These are phyloP conservation scores for Mallotus repandus DNA, from an alignment of 441 rosid species.

Conservation along the genomic window DNA sequence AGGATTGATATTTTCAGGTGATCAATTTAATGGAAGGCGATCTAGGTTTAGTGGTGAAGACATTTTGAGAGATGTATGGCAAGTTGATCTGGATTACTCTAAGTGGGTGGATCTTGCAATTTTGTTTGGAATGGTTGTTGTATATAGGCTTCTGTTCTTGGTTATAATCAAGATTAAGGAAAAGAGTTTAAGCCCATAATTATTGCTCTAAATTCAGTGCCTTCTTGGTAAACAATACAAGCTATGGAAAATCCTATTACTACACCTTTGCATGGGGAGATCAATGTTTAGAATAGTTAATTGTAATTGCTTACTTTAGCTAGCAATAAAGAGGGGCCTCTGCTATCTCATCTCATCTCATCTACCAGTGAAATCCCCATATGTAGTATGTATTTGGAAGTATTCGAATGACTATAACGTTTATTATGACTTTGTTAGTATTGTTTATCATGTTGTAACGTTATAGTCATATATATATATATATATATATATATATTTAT, in stretches of 20 bases:
- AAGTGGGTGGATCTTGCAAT: constrained; percentile 54
- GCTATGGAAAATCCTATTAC: constrained; percentile 20
- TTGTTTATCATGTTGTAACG: too few species aligned
- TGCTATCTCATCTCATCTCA: too few species aligned
- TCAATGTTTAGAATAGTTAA: too few species aligned
- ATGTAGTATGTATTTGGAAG: too few species aligned
- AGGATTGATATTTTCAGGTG: constrained; percentile 38
- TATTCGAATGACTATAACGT: too few species aligned
- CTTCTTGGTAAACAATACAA: constrained; percentile 13
- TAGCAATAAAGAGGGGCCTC: too few species aligned
- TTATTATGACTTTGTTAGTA: too few species aligned
- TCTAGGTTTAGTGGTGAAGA: constrained; percentile 26
- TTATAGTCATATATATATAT: too few species aligned
- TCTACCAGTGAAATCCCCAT: too few species aligned
- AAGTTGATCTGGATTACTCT: constrained; percentile 43
- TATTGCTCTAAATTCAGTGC: neutral
- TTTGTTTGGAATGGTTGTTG: constrained; percentile 42
- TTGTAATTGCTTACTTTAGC: too few species aligned
- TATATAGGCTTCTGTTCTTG: constrained; percentile 40
- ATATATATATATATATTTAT: too few species aligned
- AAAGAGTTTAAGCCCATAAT: constrained; percentile 34
- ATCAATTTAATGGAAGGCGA: constrained; percentile 6
- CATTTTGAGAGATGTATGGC: constrained; percentile 37
- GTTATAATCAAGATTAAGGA: constrained; percentile 33
- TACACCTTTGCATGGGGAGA: constrained; percentile 14